Evolutionary conservation across 345 rosid genomes (phyloP).

Genomic region (Salix udensis): DNA sequence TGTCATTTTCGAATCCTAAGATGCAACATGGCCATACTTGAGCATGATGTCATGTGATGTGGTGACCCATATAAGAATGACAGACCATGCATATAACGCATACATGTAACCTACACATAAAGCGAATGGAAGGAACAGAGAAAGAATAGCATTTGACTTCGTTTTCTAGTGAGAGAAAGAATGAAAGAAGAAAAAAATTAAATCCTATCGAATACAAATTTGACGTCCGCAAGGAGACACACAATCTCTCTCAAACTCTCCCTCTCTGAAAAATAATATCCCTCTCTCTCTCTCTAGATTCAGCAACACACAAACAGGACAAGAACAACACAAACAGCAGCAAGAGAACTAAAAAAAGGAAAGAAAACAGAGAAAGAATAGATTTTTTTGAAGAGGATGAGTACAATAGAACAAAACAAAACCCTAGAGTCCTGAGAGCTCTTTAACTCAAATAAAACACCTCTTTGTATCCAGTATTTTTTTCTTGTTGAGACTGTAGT

Average conservation of each 20-base stretch:
- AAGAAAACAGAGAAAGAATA: slow-evolving; percentile 3
- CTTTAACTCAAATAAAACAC: neutral
- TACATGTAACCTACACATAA: neutral
- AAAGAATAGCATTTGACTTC: slow-evolving; percentile 49
- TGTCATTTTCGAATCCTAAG: neutral
- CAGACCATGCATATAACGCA: neutral
- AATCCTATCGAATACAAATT: slow-evolving; percentile 22
- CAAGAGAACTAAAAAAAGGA: neutral
- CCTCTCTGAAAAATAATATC: slow-evolving; percentile 35
- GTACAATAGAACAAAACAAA: slow-evolving; percentile 1
- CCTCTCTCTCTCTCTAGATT: slow-evolving; percentile 29
- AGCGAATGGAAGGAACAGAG: slow-evolving; percentile 1
- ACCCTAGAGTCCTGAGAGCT: slow-evolving; percentile 33
- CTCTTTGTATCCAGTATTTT: neutral
- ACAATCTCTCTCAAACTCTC: slow-evolving; percentile 21
- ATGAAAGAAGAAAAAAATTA: slow-evolving; percentile 15
- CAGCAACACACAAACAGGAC: slow-evolving; percentile 59
- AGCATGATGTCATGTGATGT: neutral
- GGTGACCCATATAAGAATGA: neutral
- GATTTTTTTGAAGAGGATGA: slow-evolving; percentile 3
- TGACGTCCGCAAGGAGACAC: slow-evolving; percentile 90
- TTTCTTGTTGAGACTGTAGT: slow-evolving; percentile 4
- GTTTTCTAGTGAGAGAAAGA: slow-evolving; percentile 31
- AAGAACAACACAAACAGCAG: slow-evolving; percentile 7
- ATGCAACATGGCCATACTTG: neutral